Evolutionary conservation across 1,139 yeast species (phyloP), one percentile per base, ranked within the genome.

Genomic region (Candida frijolesensis): DNA sequence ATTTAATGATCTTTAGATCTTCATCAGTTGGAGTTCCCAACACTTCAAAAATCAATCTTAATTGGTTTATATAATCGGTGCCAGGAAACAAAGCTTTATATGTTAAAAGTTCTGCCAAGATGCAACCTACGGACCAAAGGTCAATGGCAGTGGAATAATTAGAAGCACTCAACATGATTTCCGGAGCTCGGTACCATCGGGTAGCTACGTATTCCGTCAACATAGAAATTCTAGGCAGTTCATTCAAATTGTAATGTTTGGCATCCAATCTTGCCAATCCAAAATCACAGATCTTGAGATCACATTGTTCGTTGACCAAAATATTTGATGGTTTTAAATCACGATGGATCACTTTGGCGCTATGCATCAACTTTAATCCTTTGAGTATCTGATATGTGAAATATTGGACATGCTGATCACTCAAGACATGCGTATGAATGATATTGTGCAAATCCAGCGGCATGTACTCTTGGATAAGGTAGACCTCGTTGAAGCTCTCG

Each of bases 171-270:
- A 94, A 78, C 98, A 92, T 92, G 65, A 92, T 92, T 64, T 92
- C 98, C 0, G 98, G 98, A 1, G 98, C 98, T 48, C 98, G 76
- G 69, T 92, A 92, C 98, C 98, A 92, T 60, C 98, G 76, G 5
- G 99, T 94, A 8, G 98, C 98, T 47, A 94, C 98, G 65, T 94
- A 94, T 68, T 94, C 98, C 3, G 99, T 94, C 88, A 94, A 61
- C 12, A 71, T 68, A 80, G 65, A 85, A 84, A 41, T 59, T 19
- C 62, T 62, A 0, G 74, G 73, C 39, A 65, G 63, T 22, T 73
- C 67, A 10, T 64, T 64, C 25, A 60, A 54, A 43, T 56, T 64
- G 39, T 78, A 76, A 12, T 79, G 78, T 2, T 55, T 52, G 14
- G 64, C 57, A 50, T 62, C 63, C 39, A 63, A 55, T 51, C 98